Percentiles rank a stretch among this genome's conserved stretches.
phyloP scores from a whole-genome alignment of 305 asterid species.

The Fraxinus sp. region DNA sequence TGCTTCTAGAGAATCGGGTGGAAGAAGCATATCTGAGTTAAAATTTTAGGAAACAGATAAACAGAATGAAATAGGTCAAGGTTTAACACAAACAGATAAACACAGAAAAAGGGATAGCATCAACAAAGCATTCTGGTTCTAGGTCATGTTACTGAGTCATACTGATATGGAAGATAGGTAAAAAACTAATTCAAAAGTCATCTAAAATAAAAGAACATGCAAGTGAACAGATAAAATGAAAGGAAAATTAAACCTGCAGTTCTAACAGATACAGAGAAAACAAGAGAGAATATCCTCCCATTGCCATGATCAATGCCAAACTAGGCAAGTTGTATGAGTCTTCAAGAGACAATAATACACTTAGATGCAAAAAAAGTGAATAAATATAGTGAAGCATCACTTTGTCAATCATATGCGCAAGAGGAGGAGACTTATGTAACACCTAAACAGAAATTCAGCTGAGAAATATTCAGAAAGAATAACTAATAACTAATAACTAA shows the following conservation, averaged over 20 bases:
- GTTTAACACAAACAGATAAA: background rate
- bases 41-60: background rate
- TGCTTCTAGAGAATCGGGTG: slow-evolving; percentile 48
- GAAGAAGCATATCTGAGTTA: slow-evolving; percentile 44
- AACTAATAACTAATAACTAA: background rate
- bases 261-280: background rate
- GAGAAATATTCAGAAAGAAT: background rate
- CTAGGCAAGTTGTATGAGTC: background rate
- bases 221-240: slow-evolving; percentile 1
- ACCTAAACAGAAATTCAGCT: background rate
- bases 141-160: background rate
- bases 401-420: background rate
- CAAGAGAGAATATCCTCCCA: background rate
- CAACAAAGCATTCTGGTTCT: background rate
- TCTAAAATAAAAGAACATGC: background rate
- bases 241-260: background rate
- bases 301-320: background rate
- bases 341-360: background rate
- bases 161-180: background rate
- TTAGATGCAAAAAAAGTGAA: background rate
- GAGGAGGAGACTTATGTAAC: background rate
- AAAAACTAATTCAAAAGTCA: background rate
- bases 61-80: background rate
- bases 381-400: background rate
- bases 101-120: slow-evolving; percentile 6